Conservation (phyloP, 805 yeast genomes). For the Metschnikowia cerradonensis region DNA sequence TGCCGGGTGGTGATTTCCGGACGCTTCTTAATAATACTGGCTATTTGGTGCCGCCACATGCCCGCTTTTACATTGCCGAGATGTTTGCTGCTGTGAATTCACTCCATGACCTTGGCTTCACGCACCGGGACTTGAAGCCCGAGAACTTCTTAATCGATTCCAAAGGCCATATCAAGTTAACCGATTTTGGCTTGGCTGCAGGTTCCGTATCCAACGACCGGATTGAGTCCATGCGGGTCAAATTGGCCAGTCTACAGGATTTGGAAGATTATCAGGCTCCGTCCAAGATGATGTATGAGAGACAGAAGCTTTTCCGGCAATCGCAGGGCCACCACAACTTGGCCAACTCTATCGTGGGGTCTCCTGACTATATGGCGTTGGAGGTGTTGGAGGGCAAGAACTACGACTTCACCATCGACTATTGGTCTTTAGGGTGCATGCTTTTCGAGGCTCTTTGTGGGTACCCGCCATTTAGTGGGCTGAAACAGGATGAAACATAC, state of each 20-base stretch:
- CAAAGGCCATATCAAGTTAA: slow-evolving; percentile 86
- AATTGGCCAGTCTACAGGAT: slow-evolving; percentile 66
- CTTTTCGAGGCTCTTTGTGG: slow-evolving; percentile 94
- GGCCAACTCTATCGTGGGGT: slow-evolving; percentile 95
- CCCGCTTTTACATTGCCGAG: slow-evolving; percentile 90
- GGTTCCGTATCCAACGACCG: slow-evolving; percentile 92
- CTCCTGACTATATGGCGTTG: slow-evolving; percentile 98
- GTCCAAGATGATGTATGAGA: slow-evolving; percentile 75
- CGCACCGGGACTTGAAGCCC: slow-evolving; percentile 95
- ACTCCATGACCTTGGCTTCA: slow-evolving; percentile 89
- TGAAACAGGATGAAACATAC: slow-evolving; percentile 91
- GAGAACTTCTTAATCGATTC: slow-evolving; percentile 88
- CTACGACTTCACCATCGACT: slow-evolving; percentile 94
- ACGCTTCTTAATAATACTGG: slow-evolving; percentile 92
- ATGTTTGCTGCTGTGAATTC: slow-evolving; percentile 96
- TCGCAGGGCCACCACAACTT: slow-evolving; percentile 76
- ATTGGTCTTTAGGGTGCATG: slow-evolving; percentile 98
- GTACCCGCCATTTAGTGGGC: slow-evolving; percentile 95
- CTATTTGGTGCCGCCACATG: slow-evolving; percentile 87
- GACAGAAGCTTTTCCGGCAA: slow-evolving; percentile 82
- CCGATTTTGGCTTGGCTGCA: slow-evolving; percentile 96
- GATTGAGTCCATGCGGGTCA: slow-evolving; percentile 84
- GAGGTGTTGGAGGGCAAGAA: slow-evolving; percentile 93
- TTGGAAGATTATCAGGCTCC: slow-evolving; percentile 55
- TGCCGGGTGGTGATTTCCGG: slow-evolving; percentile 99